Percentiles rank a stretch among this genome's conserved stretches.
Conservation (phyloP, 2,329 filamentous ascomycete species). For the Penicillium sp. region DNA sequence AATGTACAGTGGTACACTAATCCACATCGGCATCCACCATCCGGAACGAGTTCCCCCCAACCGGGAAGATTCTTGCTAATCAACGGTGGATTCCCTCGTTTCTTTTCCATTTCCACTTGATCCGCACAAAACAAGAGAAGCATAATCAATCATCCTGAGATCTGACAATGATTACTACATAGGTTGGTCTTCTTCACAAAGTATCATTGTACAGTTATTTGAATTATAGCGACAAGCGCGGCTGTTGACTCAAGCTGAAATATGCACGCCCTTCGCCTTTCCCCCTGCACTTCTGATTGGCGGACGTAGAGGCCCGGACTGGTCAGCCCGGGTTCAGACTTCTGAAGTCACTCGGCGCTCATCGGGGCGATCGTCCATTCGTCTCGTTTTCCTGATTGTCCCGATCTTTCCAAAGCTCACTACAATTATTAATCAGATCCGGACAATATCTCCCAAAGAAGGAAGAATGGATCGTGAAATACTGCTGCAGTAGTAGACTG, state of each 20-base stretch:
- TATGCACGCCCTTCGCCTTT: not conserved
- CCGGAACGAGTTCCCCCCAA: conserved; percentile 9
- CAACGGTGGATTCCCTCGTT: not conserved
- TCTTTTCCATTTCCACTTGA: conserved; percentile 6
- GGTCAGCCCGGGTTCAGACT: conserved; percentile 11
- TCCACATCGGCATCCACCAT: not conserved
- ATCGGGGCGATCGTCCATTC: not conserved
- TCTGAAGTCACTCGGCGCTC: conserved; percentile 12
- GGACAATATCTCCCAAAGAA: not conserved
- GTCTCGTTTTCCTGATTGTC: conserved; percentile 15
- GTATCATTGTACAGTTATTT: not conserved
- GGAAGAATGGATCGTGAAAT: not conserved
- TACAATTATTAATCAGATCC: conserved; percentile 8
- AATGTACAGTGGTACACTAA: too few relatives aligned
- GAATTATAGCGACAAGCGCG: conserved; percentile 26
- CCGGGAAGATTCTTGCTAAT: conserved; percentile 6
- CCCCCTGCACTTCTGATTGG: conserved; percentile 20
- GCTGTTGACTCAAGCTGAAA: not conserved
- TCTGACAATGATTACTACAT: too few relatives aligned
- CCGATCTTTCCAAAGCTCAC: conserved; percentile 10
- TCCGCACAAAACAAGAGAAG: not conserved
- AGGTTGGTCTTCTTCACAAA: not conserved
- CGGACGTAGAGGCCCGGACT: conserved; percentile 8
- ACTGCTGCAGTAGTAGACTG: not conserved
- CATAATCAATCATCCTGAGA: not conserved